phyloP scores from a whole-genome alignment of 148 eudicot genomes.

The Tetragonia tetragonoides region DNA sequence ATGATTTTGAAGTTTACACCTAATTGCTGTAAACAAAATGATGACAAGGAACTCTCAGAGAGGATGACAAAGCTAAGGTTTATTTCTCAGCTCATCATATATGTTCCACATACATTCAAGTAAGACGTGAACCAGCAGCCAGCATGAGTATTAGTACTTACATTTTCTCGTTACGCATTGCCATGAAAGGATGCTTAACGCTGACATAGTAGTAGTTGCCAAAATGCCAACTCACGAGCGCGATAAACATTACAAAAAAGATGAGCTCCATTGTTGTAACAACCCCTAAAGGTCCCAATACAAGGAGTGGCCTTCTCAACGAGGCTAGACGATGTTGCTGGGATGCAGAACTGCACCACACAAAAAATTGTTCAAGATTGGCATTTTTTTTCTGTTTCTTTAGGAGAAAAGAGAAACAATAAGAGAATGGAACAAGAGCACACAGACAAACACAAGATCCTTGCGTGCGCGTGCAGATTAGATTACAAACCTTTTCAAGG shows the following conservation, averaged over 20 bases:
- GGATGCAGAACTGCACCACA: conserved; percentile 8
- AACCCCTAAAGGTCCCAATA: conserved; percentile 48
- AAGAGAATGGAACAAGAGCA: not conserved
- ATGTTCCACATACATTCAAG: too few relatives aligned
- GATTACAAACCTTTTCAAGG: conserved; percentile 33
- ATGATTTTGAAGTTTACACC: too few relatives aligned
- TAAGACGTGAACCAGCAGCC: too few relatives aligned
- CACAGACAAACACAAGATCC: not conserved
- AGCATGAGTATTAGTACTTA: not conserved
- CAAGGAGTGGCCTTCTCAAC: conserved; percentile 41
- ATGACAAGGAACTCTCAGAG: too few relatives aligned
- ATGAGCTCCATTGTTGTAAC: conserved; percentile 40
- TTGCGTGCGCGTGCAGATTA: not conserved
- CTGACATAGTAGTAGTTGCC: conserved; percentile 40
- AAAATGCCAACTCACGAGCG: conserved; percentile 46
- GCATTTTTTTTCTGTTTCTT: not conserved
- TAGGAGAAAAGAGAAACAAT: not conserved
- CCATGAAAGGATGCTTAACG: conserved; percentile 37
- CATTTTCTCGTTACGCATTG: conserved; percentile 24
- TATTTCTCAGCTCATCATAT: too few relatives aligned
- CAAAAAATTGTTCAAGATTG: too few relatives aligned
- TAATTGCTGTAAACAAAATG: too few relatives aligned
- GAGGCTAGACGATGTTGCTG: conserved; percentile 13
- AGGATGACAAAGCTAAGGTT: too few relatives aligned
- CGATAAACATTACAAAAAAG: conserved; percentile 41